Percentiles rank a stretch among this genome's conserved stretches.
Conservation (phyloP, 305 asterid species). For the Fraxinus paxiana region DNA sequence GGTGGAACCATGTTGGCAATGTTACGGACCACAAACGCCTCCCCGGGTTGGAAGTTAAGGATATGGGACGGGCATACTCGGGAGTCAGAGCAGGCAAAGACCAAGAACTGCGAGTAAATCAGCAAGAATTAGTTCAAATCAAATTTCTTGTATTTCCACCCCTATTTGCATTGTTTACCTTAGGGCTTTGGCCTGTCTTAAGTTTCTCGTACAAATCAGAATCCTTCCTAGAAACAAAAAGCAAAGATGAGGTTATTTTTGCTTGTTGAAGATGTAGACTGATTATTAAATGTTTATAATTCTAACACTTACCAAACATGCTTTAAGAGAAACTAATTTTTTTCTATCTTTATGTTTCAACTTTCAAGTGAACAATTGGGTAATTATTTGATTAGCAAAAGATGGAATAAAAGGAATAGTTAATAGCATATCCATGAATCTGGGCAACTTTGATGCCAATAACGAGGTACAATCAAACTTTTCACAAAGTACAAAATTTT, state of each 20-base stretch:
- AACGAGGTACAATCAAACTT: conserved; percentile 26
- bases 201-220: conserved; percentile 56
- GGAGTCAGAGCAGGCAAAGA: conserved; percentile 86
- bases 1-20: conserved; percentile 96
- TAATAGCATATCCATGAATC: conserved; percentile 49
- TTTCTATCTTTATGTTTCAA: not conserved
- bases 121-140: not conserved
- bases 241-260: not conserved
- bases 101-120: conserved; percentile 59
- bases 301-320: too few relatives aligned
- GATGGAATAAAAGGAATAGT: not conserved
- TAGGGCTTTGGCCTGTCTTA: conserved; percentile 70
- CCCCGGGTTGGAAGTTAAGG: conserved; percentile 82
- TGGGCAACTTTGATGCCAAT: conserved; percentile 21
- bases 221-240: conserved; percentile 44
- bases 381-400: not conserved
- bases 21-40: conserved; percentile 82
- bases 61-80: conserved; percentile 87
- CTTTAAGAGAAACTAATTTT: not conserved
- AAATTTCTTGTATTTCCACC: not conserved
- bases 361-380: not conserved
- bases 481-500: not conserved
- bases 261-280: not conserved
- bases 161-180: conserved; percentile 26
- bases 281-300: not conserved